A percentile compares a stretch with the other conserved stretches of the same genome.
These are phyloP conservation scores for Pisolithus orientalis DNA, from an alignment of 768 basidiomycete genomes.

Conservation along the genomic window DNA sequence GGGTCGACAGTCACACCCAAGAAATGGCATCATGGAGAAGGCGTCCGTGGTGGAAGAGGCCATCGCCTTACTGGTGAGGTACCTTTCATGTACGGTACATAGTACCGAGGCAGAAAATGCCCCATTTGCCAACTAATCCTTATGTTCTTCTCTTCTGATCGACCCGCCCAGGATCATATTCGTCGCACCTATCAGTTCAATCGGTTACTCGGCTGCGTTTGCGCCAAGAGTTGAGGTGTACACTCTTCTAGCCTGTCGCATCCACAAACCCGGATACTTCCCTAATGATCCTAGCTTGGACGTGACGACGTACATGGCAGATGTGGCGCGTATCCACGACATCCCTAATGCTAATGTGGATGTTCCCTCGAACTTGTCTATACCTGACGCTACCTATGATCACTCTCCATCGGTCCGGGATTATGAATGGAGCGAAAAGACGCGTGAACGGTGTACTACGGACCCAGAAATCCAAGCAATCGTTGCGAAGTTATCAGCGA, in stretches of 20 bases:
- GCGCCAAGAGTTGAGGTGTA: constrained; percentile 73
- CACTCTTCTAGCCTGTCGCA: constrained; percentile 61
- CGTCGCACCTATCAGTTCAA: constrained; percentile 46
- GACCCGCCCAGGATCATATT: constrained; percentile 48
- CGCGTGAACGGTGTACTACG: constrained; percentile 40
- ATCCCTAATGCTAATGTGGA: background rate
- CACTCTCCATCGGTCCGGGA: background rate
- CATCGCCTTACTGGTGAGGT: constrained; percentile 67
- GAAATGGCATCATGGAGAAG: constrained; percentile 19
- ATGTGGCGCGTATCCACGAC: too few species aligned
- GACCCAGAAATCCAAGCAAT: constrained; percentile 73
- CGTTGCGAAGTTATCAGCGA: constrained; percentile 58
- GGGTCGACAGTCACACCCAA: constrained; percentile 25
- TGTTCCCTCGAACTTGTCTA: background rate
- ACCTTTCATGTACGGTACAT: background rate
- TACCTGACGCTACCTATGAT: constrained; percentile 2
- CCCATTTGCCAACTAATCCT: background rate
- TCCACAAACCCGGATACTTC: constrained; percentile 53
- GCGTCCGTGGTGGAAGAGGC: constrained; percentile 70
- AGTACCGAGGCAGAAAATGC: background rate
- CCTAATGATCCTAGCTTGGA: background rate
- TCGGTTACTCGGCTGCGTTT: constrained; percentile 49
- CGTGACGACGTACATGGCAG: too few species aligned
- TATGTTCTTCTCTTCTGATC: background rate
- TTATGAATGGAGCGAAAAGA: constrained; percentile 1